phyloP scores from a whole-genome alignment of 2,329 filamentous ascomycete genomes.

The Sclerotinia borealis region DNA sequence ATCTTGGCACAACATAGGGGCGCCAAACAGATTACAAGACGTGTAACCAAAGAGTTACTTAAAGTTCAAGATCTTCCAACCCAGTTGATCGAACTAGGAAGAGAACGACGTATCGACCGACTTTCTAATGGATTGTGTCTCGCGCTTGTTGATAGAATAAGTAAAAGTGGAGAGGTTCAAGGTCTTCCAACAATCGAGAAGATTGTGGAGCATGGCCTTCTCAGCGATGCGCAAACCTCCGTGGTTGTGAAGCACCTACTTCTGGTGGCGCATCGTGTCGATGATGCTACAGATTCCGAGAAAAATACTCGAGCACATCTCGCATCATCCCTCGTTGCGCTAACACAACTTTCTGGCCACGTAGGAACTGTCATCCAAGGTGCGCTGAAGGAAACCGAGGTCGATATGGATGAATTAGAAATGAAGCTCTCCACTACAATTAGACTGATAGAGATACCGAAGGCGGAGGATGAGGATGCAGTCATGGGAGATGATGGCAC shows the following conservation, averaged over 20 bases:
- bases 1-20: constrained; percentile 77
- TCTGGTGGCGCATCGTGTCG: constrained; percentile 51
- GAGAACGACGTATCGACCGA: constrained; percentile 62
- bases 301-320: constrained; percentile 56
- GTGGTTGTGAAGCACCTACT: constrained; percentile 62
- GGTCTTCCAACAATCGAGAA: constrained; percentile 55
- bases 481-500: constrained; percentile 41
- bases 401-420: constrained; percentile 71
- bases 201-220: constrained; percentile 52
- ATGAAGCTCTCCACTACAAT: constrained; percentile 67
- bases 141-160: constrained; percentile 55
- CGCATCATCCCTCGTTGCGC: constrained; percentile 58
- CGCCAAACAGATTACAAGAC: constrained; percentile 60
- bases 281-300: constrained; percentile 47
- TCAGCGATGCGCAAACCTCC: constrained; percentile 57
- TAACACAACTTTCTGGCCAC: constrained; percentile 54
- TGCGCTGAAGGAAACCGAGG: constrained; percentile 59
- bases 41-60: constrained; percentile 63
- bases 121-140: constrained; percentile 67
- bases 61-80: constrained; percentile 55
- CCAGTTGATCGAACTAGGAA: constrained; percentile 55
- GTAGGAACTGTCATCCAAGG: constrained; percentile 58
- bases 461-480: constrained; percentile 44
- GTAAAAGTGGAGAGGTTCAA: constrained; percentile 51
- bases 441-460: constrained; percentile 49